phyloP scores from a whole-genome alignment of 192 early-diverging fungal species.

The Rhizoclosmatium sp. region DNA sequence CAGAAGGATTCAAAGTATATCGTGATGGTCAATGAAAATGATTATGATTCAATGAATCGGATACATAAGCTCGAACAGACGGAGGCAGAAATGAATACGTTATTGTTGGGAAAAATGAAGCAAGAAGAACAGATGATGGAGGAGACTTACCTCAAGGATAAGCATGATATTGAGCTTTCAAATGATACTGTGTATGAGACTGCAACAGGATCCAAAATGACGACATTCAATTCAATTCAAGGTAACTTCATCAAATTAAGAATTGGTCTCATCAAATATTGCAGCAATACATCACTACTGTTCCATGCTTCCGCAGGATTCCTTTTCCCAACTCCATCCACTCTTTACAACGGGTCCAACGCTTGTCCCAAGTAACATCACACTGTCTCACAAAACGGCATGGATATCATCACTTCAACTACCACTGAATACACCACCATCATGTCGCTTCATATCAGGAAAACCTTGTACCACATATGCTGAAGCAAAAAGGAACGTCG shows the following conservation, averaged over 20 bases:
- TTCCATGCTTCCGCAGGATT: constrained; percentile 69
- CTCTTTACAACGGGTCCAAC: constrained; percentile 51
- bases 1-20: constrained; percentile 77
- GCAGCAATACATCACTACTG: constrained; percentile 76
- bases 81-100: constrained; percentile 39
- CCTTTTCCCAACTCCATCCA: constrained; percentile 53
- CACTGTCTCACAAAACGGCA: constrained; percentile 4
- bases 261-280: constrained; percentile 46
- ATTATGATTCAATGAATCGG: constrained; percentile 36
- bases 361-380: background rate
- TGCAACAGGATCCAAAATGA: constrained; percentile 51
- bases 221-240: constrained; percentile 54
- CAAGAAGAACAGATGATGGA: background rate
- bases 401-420: constrained; percentile 31
- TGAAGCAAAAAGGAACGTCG: constrained; percentile 73
- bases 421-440: constrained; percentile 34
- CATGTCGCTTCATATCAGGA: constrained; percentile 36
- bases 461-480: constrained; percentile 56
- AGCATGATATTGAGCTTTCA: background rate
- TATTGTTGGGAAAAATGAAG: constrained; percentile 7
- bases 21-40: constrained; percentile 53
- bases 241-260: background rate
- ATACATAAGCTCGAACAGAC: constrained; percentile 32
- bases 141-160: background rate
- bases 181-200: constrained; percentile 12